A percentile compares a stretch with the other conserved stretches of the same genome.
Evolutionary conservation across 345 rosid genomes (phyloP).

Genomic region (Gossypium australe): DNA sequence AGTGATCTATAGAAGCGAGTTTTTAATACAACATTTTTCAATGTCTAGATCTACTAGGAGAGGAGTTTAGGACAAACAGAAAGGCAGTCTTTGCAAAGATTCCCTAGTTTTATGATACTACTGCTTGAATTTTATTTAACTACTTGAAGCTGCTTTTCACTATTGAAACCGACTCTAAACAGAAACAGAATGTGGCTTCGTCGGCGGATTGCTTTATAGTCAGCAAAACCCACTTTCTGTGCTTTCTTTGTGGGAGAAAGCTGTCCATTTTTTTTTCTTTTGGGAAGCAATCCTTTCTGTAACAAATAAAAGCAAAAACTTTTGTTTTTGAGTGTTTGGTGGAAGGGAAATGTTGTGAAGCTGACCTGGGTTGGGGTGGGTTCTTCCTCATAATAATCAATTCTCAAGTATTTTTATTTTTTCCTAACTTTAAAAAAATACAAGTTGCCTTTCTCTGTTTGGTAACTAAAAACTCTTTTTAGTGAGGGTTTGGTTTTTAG

Average conservation of each 20-base stretch:
- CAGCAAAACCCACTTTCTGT: conserved; percentile 34
- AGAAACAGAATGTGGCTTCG: conserved; percentile 27
- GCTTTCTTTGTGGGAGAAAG: conserved; percentile 8
- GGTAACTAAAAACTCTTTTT: neutral
- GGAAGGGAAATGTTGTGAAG: conserved; percentile 28
- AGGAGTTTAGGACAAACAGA: neutral
- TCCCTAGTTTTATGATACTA: neutral
- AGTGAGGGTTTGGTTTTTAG: neutral
- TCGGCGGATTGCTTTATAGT: conserved; percentile 32
- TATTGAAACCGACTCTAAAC: conserved; percentile 23
- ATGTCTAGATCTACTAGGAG: neutral
- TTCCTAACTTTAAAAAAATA: neutral
- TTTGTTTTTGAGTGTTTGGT: conserved; percentile 16
- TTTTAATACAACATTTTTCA: neutral
- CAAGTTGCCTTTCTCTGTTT: neutral
- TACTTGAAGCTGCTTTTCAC: neutral
- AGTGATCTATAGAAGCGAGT: too few relatives aligned
- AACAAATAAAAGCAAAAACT: neutral
- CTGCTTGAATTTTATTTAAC: neutral
- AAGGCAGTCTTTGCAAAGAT: neutral
- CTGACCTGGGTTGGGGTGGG: conserved; percentile 20
- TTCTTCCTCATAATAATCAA: neutral
- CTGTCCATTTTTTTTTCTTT: conserved; percentile 19
- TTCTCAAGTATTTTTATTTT: neutral
- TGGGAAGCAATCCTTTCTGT: conserved; percentile 5